Conservation (phyloP, 2,329 filamentous ascomycete genomes). For the Nemania sp. region DNA sequence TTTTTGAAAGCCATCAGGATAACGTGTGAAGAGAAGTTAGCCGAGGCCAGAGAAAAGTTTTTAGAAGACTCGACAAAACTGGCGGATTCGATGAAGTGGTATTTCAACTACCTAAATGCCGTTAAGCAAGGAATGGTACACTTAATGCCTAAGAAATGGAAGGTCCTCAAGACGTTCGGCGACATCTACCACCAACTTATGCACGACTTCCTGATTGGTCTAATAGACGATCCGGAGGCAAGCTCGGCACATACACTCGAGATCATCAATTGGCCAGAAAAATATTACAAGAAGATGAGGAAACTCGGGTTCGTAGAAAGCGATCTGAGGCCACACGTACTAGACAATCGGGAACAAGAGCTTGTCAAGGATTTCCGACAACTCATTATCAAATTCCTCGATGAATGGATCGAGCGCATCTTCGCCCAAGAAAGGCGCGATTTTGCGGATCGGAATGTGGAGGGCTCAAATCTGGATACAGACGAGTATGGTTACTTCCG, state of each 20-base stretch:
- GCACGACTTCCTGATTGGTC: slow-evolving; percentile 89
- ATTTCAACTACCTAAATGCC: slow-evolving; percentile 95
- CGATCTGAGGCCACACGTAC: slow-evolving; percentile 84
- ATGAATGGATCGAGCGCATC: slow-evolving; percentile 98
- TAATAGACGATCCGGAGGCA: slow-evolving; percentile 87
- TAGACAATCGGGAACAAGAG: slow-evolving; percentile 90
- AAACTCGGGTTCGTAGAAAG: slow-evolving; percentile 84
- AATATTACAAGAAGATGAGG: slow-evolving; percentile 95
- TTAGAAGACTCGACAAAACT: slow-evolving; percentile 84
- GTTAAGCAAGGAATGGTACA: slow-evolving; percentile 92
- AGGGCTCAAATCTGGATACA: slow-evolving; percentile 80
- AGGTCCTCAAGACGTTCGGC: slow-evolving; percentile 89
- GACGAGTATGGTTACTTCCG: slow-evolving; percentile 92
- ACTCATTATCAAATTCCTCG: slow-evolving; percentile 93
- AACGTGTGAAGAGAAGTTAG: slow-evolving; percentile 80
- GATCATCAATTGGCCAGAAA: slow-evolving; percentile 94
- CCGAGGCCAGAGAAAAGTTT: slow-evolving; percentile 78
- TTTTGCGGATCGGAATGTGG: slow-evolving; percentile 81
- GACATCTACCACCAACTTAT: slow-evolving; percentile 93
- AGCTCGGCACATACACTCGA: slow-evolving; percentile 88
- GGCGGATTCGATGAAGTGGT: slow-evolving; percentile 93
- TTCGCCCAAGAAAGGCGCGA: slow-evolving; percentile 83
- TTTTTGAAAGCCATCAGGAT: slow-evolving; percentile 84
- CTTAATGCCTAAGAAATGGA: slow-evolving; percentile 96
- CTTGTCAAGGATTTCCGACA: slow-evolving; percentile 93